Base-by-base conservation (phyloP, 2,329 filamentous ascomycete species). In the Alternaria sp. region DNA sequence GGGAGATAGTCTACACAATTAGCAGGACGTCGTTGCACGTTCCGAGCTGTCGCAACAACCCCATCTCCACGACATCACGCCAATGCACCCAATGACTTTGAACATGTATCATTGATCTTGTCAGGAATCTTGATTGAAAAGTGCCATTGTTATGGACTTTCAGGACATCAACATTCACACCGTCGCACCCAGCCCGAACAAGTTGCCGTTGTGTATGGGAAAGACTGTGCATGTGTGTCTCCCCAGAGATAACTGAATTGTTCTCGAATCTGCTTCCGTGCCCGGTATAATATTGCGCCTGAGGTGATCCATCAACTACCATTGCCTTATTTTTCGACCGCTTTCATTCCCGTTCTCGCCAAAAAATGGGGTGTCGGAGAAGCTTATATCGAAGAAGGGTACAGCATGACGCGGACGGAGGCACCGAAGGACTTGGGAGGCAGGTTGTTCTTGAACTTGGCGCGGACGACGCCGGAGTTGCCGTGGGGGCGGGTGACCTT, bases 381-480 rank as follows among this genome's bases (percentile, higher is more conserved):
- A 56, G 53, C 25, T 91, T 95, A 97, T 91, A 97, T 96, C 87
- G 93, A 93, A 82, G 93, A 96, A 85, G 93, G 93, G 89, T 97
- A 97, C 85, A 97, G 89, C 93, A 97, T 97, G 85, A 97, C 89
- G 85, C 94, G 91, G 86, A 97, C 92, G 80, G 92, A 94, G 83
- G 93, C 78, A 73, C 78, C 77, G 88, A 98, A 97, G 82, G 92
- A 93, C 88, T 94, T 94, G 79, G 96, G 90, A 81, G 96, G 96
- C 77, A 99, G 93, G 84, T 97, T 97, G 86, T 89, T 89, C 84
- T 91, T 87, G 91, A 99, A 99, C 87, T 97, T 95, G 85, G 94
- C 95, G 83, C 96, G 92, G 87, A 99, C 96, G 81, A 97, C 92
- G 81, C 96, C 96, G 77, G 93, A 97, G 91, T 97, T 98, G 84